These are phyloP conservation scores for Pseudogymnoascus sp. DNA, from an alignment of 2,329 filamentous ascomycete genomes.

Conservation along the genomic window DNA sequence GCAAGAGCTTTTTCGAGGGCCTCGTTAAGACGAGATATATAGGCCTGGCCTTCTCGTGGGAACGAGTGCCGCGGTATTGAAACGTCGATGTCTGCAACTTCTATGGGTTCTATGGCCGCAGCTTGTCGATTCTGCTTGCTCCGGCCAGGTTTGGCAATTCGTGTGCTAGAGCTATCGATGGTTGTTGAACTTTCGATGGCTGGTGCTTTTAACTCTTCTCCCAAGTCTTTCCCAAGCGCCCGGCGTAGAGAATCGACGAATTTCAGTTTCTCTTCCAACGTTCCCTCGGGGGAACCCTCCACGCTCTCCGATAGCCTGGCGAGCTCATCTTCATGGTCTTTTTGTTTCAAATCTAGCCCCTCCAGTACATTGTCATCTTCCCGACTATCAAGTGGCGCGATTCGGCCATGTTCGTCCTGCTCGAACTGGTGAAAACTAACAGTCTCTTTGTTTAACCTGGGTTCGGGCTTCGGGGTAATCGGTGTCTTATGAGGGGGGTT, in stretches of 20 bases:
- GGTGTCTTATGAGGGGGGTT: not conserved
- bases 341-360: not conserved
- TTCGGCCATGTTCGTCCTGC: not conserved
- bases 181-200: not conserved
- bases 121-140: not conserved
- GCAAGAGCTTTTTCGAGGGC: constrained; percentile 1
- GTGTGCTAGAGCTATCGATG: not conserved
- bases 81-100: not conserved
- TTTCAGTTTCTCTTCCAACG: not conserved
- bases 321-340: not conserved
- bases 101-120: not conserved
- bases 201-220: not conserved
- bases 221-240: not conserved
- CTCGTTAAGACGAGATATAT: constrained; percentile 10
- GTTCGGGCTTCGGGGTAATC: not conserved
- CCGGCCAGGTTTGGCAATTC: not conserved
- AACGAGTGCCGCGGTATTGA: constrained; percentile 7
- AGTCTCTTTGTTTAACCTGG: not conserved
- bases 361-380: not conserved
- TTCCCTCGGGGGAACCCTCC: not conserved
- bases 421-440: constrained; percentile 5
- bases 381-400: not conserved
- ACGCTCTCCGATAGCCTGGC: not conserved
- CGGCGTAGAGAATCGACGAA: not conserved
- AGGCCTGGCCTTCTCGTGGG: constrained; percentile 8